A percentile compares a stretch with the other conserved stretches of the same genome.
These are phyloP conservation scores for Colletotrichum aenigma DNA, from an alignment of 2,329 filamentous ascomycete species.

Conservation along the genomic window DNA sequence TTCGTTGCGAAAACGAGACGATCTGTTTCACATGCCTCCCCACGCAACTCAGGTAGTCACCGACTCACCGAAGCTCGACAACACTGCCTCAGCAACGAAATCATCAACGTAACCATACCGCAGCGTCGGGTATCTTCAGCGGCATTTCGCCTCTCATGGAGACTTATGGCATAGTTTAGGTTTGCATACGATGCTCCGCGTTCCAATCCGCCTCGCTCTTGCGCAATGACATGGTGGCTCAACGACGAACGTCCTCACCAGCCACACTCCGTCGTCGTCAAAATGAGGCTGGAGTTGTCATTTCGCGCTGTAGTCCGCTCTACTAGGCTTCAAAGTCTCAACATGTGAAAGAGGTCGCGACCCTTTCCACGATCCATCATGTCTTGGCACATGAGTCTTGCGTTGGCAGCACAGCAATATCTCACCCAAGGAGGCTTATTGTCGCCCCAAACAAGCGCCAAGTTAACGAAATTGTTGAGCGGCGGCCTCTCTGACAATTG, in stretches of 20 bases:
- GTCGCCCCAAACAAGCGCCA: background rate
- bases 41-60: background rate
- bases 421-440: background rate
- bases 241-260: background rate
- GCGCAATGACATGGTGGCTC: background rate
- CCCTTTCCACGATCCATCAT: rapidly evolving
- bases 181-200: background rate
- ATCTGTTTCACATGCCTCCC: background rate
- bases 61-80: background rate
- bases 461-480: rapidly evolving
- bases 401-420: background rate
- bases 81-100: background rate
- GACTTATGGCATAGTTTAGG: background rate
- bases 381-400: background rate
- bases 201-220: background rate
- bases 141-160: background rate
- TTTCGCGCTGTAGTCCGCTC: rapidly evolving
- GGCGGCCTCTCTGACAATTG: background rate
- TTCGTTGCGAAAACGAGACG: background rate
- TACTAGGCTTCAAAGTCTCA: background rate
- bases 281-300: background rate
- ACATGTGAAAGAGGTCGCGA: background rate
- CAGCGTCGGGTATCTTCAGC: background rate
- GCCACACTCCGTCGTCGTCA: background rate
- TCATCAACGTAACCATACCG: background rate